These are phyloP conservation scores for Fusarium hainanense DNA, from an alignment of 2,329 filamentous ascomycete species.

Conservation along the genomic window DNA sequence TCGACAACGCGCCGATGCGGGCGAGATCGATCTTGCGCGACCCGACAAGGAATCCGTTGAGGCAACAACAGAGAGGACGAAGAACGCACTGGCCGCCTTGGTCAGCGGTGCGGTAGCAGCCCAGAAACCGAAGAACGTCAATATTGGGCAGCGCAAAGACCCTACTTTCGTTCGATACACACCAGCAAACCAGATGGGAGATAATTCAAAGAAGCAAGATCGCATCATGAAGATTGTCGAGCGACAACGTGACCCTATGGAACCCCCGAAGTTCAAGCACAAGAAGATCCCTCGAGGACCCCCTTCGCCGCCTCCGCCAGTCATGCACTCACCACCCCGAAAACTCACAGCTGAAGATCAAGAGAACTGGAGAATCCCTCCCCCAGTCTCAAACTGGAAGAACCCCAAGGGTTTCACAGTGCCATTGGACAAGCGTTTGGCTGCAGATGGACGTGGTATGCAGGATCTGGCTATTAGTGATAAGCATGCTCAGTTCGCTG, in stretches of 20 bases:
- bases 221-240: slow-evolving; percentile 99
- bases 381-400: slow-evolving; percentile 98
- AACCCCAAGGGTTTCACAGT: slow-evolving; percentile 99
- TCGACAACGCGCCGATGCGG: slow-evolving; percentile 90
- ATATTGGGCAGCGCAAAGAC: slow-evolving; percentile 81
- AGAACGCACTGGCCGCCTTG: slow-evolving; percentile 82
- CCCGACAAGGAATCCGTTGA: slow-evolving; percentile 87
- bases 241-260: slow-evolving; percentile 92
- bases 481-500: slow-evolving; percentile 96
- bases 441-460: slow-evolving; percentile 89
- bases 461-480: slow-evolving; percentile 98
- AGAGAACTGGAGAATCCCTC: slow-evolving; percentile 90
- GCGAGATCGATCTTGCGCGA: slow-evolving; percentile 86
- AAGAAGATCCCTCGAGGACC: slow-evolving; percentile 97
- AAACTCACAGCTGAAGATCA: slow-evolving; percentile 98
- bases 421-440: slow-evolving; percentile 92
- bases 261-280: slow-evolving; percentile 98
- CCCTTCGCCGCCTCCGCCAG: slow-evolving; percentile 89
- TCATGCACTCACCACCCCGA: slow-evolving; percentile 93
- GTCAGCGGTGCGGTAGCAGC: slow-evolving; percentile 88
- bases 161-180: slow-evolving; percentile 96
- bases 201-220: slow-evolving; percentile 85
- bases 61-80: slow-evolving; percentile 87
- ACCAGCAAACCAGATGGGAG: slow-evolving; percentile 96
- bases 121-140: slow-evolving; percentile 96